These are phyloP conservation scores for Auricularia auricula-judae DNA, from an alignment of 768 basidiomycete genomes.

Conservation along the genomic window DNA sequence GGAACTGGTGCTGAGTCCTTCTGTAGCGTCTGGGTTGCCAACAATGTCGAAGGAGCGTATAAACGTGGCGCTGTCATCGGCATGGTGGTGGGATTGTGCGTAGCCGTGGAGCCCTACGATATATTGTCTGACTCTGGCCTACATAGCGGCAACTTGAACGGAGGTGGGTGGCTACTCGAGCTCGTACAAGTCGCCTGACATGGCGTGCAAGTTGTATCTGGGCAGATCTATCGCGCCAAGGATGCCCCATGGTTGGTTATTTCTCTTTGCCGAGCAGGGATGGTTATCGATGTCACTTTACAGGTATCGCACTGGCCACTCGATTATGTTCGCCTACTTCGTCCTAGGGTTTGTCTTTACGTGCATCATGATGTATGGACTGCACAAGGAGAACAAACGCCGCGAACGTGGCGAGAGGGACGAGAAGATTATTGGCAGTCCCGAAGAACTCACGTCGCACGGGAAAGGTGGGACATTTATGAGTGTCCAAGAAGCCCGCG, in stretches of 20 bases:
- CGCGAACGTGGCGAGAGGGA: slow-evolving; percentile 59
- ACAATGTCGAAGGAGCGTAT: slow-evolving; percentile 67
- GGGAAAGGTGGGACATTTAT: background rate
- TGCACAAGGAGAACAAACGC: slow-evolving; percentile 53
- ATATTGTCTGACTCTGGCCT: background rate
- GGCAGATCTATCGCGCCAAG: slow-evolving; percentile 43
- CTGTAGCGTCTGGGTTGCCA: slow-evolving; percentile 55
- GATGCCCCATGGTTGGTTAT: slow-evolving; percentile 48
- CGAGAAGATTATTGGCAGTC: slow-evolving; percentile 46
- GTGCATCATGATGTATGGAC: slow-evolving; percentile 25
- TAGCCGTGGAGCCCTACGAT: slow-evolving; percentile 5
- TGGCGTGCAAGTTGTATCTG: background rate
- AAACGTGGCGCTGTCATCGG: slow-evolving; percentile 63
- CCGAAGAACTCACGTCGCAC: background rate
- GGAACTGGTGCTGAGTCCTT: slow-evolving; percentile 1
- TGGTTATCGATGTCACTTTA: background rate
- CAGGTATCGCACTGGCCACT: background rate
- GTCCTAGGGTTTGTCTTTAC: slow-evolving; percentile 46
- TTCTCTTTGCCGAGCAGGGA: background rate
- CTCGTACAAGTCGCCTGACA: slow-evolving; percentile 26
- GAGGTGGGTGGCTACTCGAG: slow-evolving; percentile 65
- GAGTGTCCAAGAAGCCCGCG: background rate
- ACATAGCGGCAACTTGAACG: slow-evolving; percentile 49
- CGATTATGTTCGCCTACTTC: slow-evolving; percentile 45
- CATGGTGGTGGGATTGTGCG: slow-evolving; percentile 58